Conservation (phyloP, 352 stramenopile species). For the Elongisporangium senticosum region DNA sequence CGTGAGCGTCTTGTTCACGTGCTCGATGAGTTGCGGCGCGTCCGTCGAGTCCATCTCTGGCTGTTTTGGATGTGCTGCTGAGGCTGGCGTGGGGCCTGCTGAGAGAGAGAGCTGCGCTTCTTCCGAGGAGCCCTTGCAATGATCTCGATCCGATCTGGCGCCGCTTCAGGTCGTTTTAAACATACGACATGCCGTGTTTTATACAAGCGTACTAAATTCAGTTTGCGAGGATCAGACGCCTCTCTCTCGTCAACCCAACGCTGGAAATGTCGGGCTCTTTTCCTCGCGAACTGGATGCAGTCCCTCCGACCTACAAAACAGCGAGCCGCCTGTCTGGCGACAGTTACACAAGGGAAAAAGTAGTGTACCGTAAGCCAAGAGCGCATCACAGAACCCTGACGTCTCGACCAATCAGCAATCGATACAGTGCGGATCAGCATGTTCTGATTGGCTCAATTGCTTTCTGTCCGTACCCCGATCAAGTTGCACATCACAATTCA, state of each 20-base stretch:
- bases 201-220: not conserved
- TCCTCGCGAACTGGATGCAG: not conserved
- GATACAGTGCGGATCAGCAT: not conserved
- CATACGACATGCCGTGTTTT: not conserved
- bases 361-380: no score
- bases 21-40: conserved; percentile 96
- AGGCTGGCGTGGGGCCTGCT: not conserved
- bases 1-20: conserved; percentile 88
- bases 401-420: not conserved
- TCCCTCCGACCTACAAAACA: not conserved
- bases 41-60: conserved; percentile 91
- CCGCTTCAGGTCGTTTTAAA: conserved; percentile 6
- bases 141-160: not conserved
- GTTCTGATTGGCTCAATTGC: not conserved
- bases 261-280: not conserved
- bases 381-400: not conserved
- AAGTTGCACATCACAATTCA: not conserved
- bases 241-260: not conserved
- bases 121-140: not conserved
- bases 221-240: not conserved
- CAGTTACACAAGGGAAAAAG: not conserved
- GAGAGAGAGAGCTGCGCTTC: not conserved
- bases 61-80: not conserved
- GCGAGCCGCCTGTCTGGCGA: not conserved
- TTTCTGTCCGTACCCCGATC: not conserved